Percentiles rank a stretch among this genome's conserved stretches.
Conservation (phyloP, 2,329 filamentous ascomycete species). For the Epichloe typhina region DNA sequence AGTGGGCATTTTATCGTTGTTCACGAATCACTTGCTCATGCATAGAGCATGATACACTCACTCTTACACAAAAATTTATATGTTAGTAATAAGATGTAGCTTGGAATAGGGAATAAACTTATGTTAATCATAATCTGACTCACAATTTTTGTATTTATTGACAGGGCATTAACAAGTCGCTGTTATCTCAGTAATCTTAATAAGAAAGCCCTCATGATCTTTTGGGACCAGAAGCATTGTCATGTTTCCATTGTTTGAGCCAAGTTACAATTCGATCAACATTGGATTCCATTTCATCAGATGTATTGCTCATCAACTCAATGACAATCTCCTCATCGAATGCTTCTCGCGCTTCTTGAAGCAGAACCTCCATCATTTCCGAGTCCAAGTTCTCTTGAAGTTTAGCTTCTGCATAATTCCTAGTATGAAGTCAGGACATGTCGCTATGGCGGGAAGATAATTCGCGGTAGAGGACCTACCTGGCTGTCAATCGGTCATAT, state of each 20-base stretch:
- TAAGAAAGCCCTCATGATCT: neutral
- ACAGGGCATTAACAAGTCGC: too few species aligned
- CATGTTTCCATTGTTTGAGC: constrained; percentile 63
- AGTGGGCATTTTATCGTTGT: neutral
- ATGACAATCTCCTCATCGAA: constrained; percentile 84
- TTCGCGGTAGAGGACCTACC: constrained; percentile 31
- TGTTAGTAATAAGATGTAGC: too few species aligned
- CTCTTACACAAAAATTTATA: neutral
- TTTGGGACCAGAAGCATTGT: constrained; percentile 1
- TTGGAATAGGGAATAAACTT: too few species aligned
- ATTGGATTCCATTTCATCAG: constrained; percentile 80
- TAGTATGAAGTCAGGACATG: constrained; percentile 16
- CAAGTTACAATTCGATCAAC: constrained; percentile 72
- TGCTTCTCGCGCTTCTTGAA: constrained; percentile 78
- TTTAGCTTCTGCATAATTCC: constrained; percentile 74
- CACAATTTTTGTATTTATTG: too few species aligned
- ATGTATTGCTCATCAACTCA: constrained; percentile 68
- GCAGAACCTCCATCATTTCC: constrained; percentile 91
- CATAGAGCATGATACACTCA: too few species aligned
- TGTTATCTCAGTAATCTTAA: neutral
- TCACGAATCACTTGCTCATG: too few species aligned
- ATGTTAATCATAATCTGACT: too few species aligned
- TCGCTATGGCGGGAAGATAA: too few species aligned
- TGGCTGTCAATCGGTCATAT: constrained; percentile 68
- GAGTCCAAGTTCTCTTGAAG: constrained; percentile 92